Base-by-base conservation (phyloP, 805 yeast genomes). In the Wickerhamomyces queroliae region DNA sequence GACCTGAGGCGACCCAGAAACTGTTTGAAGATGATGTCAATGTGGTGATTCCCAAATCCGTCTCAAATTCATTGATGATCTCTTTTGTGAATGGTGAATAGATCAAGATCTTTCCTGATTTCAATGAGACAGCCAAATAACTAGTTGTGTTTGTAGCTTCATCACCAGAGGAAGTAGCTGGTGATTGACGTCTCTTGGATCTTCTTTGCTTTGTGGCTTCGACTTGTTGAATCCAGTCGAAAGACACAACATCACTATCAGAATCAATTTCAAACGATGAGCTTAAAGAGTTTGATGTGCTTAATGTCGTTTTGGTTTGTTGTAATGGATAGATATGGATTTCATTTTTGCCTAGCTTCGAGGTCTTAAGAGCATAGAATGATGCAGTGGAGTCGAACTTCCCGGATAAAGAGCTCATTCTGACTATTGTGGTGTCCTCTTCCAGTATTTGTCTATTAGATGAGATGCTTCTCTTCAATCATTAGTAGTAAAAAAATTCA, bases 311-410 rank as follows among this genome's bases (percentile, higher is more conserved):
- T n/a, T 48, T 39, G 26, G 40, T 40, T 19, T 33, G 44, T 37
- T 46, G 50, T 31, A 53, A 52, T 29, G 50, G 67, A 49, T 46
- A 67, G 40, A 74, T 61, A 48, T 64, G 72, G 16, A 74, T 62
- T 53, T 74, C 76, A 37, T 63, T 69, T 40, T 70, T 58, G 28
- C 74, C 73, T 15, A 62, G 62, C 35, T 71, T 69, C 23, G 70
- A 61, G 5, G 67, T 59, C 15, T 66, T 50, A 36, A 63, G 62
- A 35, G 75, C 72, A 39, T 57, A 57, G 41, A 52, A 63, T 7
- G 53, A 35, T 19, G 63, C 61, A 9, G 57, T 44, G 25, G 53
- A 42, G 40, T 65, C 69, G 30, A 65, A 46, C 13, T 39, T 44
- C 18, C 49, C 52, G 5, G 19, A 10, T 22, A 37, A 22, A 17